Evolutionary conservation across 2,329 filamentous ascomycete genomes (phyloP).

Genomic region (Celoporthe dispersa): DNA sequence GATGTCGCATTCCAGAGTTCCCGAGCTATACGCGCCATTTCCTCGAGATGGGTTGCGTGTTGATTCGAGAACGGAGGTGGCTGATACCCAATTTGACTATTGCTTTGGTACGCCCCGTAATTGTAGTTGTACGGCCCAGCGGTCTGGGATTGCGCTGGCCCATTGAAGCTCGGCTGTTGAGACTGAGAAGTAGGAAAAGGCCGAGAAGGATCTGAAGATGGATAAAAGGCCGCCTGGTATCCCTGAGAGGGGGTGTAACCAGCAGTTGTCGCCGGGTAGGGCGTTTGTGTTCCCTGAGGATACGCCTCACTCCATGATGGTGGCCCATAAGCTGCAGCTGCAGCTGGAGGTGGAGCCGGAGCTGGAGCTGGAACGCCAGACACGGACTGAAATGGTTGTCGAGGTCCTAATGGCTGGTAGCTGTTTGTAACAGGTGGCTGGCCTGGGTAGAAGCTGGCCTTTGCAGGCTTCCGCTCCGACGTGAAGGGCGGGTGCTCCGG

Average conservation of each 20-base stretch:
- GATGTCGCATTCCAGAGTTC: constrained; percentile 67
- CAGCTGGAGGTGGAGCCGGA: constrained; percentile 34
- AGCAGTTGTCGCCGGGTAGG: constrained; percentile 30
- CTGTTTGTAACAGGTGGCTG: constrained; percentile 24
- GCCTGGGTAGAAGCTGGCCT: constrained; percentile 31
- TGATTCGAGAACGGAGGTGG: constrained; percentile 42
- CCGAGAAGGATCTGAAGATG: constrained; percentile 32
- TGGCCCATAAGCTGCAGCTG: constrained; percentile 40
- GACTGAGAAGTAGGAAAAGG: constrained; percentile 36
- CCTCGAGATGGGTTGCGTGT: constrained; percentile 53
- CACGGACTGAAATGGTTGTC: constrained; percentile 33
- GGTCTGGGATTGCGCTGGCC: constrained; percentile 28
- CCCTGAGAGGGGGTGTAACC: constrained; percentile 11
- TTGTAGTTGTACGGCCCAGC: constrained; percentile 33
- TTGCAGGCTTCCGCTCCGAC: constrained; percentile 55
- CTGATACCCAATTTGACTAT: constrained; percentile 30
- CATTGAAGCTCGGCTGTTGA: constrained; percentile 27
- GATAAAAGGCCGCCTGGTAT: constrained; percentile 28
- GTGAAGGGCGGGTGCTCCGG: constrained; percentile 75
- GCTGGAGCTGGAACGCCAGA: constrained; percentile 31
- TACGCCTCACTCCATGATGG: constrained; percentile 40
- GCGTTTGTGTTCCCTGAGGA: constrained; percentile 34
- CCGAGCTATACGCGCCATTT: constrained; percentile 59
- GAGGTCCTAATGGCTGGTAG: constrained; percentile 26
- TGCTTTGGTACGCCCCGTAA: constrained; percentile 34